phyloP scores from a whole-genome alignment of 1,284 basidiomycete genomes.

The Lentinus polychrous region DNA sequence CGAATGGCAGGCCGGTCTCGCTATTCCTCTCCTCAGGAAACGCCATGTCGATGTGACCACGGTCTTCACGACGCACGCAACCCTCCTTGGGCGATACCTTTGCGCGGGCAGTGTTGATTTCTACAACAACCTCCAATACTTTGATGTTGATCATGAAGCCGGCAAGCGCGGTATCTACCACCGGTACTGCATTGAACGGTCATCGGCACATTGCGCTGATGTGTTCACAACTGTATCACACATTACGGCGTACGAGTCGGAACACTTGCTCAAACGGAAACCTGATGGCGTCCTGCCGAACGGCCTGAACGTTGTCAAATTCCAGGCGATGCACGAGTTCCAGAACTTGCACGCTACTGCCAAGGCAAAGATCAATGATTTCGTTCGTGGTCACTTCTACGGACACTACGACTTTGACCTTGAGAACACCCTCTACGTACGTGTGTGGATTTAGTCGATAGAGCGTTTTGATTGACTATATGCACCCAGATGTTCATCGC shows the following conservation, averaged over 20 bases:
- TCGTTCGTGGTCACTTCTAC: conserved; percentile 96
- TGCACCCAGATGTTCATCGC: conserved; percentile 82
- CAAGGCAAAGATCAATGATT: conserved; percentile 98
- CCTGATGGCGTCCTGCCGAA: conserved; percentile 98
- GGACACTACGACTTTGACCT: conserved; percentile 95
- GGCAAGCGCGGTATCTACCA: conserved; percentile 94
- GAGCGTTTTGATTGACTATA: conserved; percentile 8
- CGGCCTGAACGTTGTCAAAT: conserved; percentile 96
- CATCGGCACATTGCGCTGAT: conserved; percentile 91
- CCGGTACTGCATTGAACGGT: conserved; percentile 95
- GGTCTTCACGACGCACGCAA: conserved; percentile 98
- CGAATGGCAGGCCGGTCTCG: conserved; percentile 98
- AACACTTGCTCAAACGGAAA: conserved; percentile 95
- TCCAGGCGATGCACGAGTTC: conserved; percentile 93
- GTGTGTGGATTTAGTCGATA: conserved; percentile 18
- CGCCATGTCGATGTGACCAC: conserved; percentile 97
- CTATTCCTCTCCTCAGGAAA: conserved; percentile 94
- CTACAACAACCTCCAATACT: conserved; percentile 99
- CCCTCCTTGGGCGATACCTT: conserved; percentile 93
- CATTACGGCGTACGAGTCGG: conserved; percentile 95
- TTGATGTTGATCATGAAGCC: conserved; percentile 98
- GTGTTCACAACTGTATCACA: conserved; percentile 98
- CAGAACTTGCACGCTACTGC: conserved; percentile 91
- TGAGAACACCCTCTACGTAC: conserved; percentile 91
- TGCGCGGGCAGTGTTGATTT: conserved; percentile 98